A percentile compares a stretch with the other conserved stretches of the same genome.
Evolutionary conservation across 306 rosid genomes (phyloP).

Genomic region (Hippophae rhamnoides): DNA sequence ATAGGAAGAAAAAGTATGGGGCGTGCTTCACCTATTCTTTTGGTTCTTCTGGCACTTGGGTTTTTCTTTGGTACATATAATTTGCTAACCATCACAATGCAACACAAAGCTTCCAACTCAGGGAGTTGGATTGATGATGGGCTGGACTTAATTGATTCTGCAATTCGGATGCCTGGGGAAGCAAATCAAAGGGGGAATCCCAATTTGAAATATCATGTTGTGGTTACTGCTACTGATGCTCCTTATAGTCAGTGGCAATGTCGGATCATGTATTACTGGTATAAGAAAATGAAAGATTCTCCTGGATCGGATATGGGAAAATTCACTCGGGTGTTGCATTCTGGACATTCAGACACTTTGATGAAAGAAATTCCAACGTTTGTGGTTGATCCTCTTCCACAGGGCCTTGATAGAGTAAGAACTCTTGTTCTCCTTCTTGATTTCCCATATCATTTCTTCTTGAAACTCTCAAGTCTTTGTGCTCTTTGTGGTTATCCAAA

Average conservation of each 20-base stretch:
- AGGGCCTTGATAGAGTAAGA: constrained; percentile 79
- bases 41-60: constrained; percentile 58
- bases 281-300: constrained; percentile 60
- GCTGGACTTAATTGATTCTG: constrained; percentile 23
- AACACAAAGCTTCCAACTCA: constrained; percentile 28
- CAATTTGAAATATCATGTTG: constrained; percentile 54
- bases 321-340: constrained; percentile 72
- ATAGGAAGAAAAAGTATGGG: constrained; percentile 58
- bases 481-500: neutral
- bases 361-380: constrained; percentile 79
- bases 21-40: constrained; percentile 44
- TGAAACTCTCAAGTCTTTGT: neutral
- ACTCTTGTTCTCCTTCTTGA: constrained; percentile 4
- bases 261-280: constrained; percentile 91
- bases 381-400: constrained; percentile 88
- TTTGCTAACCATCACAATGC: constrained; percentile 43
- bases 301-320: constrained; percentile 88
- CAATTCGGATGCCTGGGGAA: constrained; percentile 13
- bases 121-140: constrained; percentile 32
- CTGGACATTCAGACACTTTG: constrained; percentile 60
- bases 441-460: neutral
- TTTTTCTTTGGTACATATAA: constrained; percentile 65
- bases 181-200: constrained; percentile 16
- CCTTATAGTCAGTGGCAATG: constrained; percentile 93
- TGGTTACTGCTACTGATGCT: constrained; percentile 82